These are phyloP conservation scores for Mycena galopus DNA, from an alignment of 768 basidiomycete species.

Conservation along the genomic window DNA sequence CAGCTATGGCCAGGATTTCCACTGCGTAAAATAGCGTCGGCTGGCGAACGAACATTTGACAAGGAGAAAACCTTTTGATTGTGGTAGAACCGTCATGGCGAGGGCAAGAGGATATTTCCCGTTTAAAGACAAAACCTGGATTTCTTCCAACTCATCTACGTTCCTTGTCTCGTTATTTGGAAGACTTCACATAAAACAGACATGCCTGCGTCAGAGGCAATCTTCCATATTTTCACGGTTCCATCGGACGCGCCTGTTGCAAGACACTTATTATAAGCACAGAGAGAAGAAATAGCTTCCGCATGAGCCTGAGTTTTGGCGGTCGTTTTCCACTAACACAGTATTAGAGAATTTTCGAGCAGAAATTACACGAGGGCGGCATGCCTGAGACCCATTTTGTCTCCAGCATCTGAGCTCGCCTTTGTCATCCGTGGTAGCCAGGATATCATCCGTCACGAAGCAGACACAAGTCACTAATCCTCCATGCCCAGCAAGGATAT, in stretches of 20 bases:
- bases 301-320: slow-evolving; percentile 70
- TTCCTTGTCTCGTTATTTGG: slow-evolving; percentile 15
- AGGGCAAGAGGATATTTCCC: slow-evolving; percentile 84
- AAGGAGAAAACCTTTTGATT: slow-evolving; percentile 65
- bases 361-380: slow-evolving; percentile 44
- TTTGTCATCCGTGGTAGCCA: slow-evolving; percentile 83
- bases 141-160: slow-evolving; percentile 54
- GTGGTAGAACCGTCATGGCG: slow-evolving; percentile 73
- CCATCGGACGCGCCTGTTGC: slow-evolving; percentile 90
- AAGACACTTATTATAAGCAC: slow-evolving; percentile 60
- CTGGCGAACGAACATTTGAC: slow-evolving; percentile 2
- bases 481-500: slow-evolving; percentile 83
- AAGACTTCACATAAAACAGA: slow-evolving; percentile 32
- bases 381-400: slow-evolving; percentile 54
- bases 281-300: slow-evolving; percentile 78
- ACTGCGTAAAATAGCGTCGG: slow-evolving; percentile 49
- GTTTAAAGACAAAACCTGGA: slow-evolving; percentile 73
- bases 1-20: slow-evolving; percentile 81
- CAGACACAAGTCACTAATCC: slow-evolving; percentile 83
- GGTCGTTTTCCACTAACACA: slow-evolving; percentile 68
- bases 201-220: slow-evolving; percentile 46
- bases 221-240: slow-evolving; percentile 79
- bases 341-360: slow-evolving; percentile 33
- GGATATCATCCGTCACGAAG: slow-evolving; percentile 64
- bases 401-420: slow-evolving; percentile 80